Evolutionary conservation across 2,329 filamentous ascomycete genomes (phyloP).

Genomic region (Talaromyces pinophilus): DNA sequence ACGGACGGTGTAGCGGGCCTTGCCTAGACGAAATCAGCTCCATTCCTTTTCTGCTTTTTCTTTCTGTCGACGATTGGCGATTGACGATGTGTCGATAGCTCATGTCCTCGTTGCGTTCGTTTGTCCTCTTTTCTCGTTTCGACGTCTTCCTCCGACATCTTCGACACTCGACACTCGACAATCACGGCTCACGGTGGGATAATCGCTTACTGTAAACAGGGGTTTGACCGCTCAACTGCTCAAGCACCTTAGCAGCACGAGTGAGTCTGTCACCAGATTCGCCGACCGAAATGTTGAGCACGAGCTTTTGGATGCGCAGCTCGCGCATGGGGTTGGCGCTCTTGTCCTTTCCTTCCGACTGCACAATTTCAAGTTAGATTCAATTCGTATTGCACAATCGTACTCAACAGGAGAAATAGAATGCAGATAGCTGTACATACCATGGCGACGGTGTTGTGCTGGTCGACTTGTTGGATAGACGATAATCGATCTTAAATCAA

Average conservation of each 20-base stretch:
- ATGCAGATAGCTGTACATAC: slow-evolving; percentile 36
- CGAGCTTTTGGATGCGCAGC: slow-evolving; percentile 98
- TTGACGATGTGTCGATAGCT: background rate
- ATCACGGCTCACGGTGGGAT: slow-evolving; percentile 16
- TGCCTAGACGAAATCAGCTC: slow-evolving; percentile 63
- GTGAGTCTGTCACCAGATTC: slow-evolving; percentile 99
- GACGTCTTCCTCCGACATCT: background rate
- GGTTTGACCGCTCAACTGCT: slow-evolving; percentile 99
- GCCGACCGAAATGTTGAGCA: slow-evolving; percentile 99
- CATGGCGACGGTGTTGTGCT: slow-evolving; percentile 51
- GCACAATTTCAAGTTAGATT: slow-evolving; percentile 32
- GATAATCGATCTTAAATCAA: slow-evolving; percentile 29
- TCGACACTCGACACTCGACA: background rate
- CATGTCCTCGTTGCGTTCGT: background rate
- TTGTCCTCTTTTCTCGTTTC: background rate
- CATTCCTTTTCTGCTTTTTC: background rate
- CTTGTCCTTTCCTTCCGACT: slow-evolving; percentile 75
- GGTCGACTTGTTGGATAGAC: slow-evolving; percentile 40
- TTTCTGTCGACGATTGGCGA: background rate
- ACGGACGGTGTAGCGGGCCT: slow-evolving; percentile 99
- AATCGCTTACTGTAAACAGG: slow-evolving; percentile 89
- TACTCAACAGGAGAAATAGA: slow-evolving; percentile 3
- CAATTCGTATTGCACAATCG: background rate
- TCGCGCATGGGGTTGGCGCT: slow-evolving; percentile 98
- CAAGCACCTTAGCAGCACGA: slow-evolving; percentile 98